These are phyloP conservation scores for Quercus engelmannii DNA, from an alignment of 306 rosid genomes.

Conservation along the genomic window DNA sequence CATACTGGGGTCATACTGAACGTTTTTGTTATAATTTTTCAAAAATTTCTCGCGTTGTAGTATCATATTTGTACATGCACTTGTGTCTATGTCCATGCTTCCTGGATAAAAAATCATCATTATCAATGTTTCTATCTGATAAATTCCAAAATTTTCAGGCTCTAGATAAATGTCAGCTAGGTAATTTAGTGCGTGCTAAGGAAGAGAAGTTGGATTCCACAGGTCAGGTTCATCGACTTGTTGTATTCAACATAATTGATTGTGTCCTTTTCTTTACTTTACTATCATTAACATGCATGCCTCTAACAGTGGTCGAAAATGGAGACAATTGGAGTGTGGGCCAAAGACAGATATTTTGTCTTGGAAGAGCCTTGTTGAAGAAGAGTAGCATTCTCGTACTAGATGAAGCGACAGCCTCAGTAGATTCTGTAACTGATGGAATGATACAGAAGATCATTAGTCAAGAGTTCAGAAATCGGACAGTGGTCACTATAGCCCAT, in stretches of 20 bases:
- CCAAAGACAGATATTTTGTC: conserved; percentile 84
- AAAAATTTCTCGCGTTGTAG: too few relatives aligned
- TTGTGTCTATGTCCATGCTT: too few relatives aligned
- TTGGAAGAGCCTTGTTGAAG: conserved; percentile 84
- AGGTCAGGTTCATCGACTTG: conserved; percentile 43
- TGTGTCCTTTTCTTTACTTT: background rate
- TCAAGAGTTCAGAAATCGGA: conserved; percentile 67
- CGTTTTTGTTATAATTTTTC: too few relatives aligned
- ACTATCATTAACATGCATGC: conserved; percentile 19
- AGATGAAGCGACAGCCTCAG: conserved; percentile 93
- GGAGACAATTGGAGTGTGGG: conserved; percentile 96
- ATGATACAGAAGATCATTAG: conserved; percentile 70
- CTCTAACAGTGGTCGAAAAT: conserved; percentile 71
- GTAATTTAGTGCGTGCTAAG: conserved; percentile 60
- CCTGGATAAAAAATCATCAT: background rate
- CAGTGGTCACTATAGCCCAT: conserved; percentile 86
- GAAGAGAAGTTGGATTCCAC: conserved; percentile 62
- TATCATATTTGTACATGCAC: too few relatives aligned
- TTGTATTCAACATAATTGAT: background rate
- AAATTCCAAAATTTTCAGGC: conserved; percentile 45
- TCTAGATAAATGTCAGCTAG: conserved; percentile 84
- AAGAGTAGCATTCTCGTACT: conserved; percentile 79
- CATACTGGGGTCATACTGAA: too few relatives aligned
- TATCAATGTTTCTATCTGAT: background rate
- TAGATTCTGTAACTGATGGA: conserved; percentile 92